phyloP scores from a whole-genome alignment of 768 basidiomycete genomes.

The Gymnopilus dilepis region DNA sequence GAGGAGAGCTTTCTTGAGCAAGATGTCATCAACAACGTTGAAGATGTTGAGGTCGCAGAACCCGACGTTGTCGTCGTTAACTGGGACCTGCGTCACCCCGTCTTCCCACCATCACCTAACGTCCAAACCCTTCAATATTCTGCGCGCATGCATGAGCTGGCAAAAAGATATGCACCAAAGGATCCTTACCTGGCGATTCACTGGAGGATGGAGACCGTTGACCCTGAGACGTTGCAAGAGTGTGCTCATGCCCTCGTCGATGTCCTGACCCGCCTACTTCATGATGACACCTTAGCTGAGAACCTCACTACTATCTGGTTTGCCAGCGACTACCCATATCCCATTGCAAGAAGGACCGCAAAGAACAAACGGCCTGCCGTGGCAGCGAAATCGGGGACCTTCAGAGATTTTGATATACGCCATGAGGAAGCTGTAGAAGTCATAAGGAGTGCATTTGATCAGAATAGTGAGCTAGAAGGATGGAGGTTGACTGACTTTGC shows the following conservation, averaged over 20 bases:
- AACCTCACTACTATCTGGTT: slow-evolving; percentile 55
- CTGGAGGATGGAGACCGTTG: slow-evolving; percentile 62
- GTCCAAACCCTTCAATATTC: slow-evolving; percentile 48
- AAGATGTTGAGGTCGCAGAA: slow-evolving; percentile 9
- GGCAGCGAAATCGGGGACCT: slow-evolving; percentile 48
- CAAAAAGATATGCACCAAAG: slow-evolving; percentile 38
- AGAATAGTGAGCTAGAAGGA: slow-evolving; percentile 41
- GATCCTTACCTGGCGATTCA: slow-evolving; percentile 55
- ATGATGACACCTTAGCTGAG: slow-evolving; percentile 26
- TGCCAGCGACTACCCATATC: slow-evolving; percentile 57
- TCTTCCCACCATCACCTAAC: slow-evolving; percentile 37
- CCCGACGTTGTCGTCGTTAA: slow-evolving; percentile 55
- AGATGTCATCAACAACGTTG: not conserved
- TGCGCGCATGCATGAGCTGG: slow-evolving; percentile 44
- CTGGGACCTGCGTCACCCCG: slow-evolving; percentile 55
- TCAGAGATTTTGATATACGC: slow-evolving; percentile 43
- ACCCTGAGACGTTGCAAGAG: slow-evolving; percentile 42
- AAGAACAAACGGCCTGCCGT: slow-evolving; percentile 15
- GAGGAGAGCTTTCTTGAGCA: not conserved
- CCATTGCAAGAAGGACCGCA: slow-evolving; percentile 22
- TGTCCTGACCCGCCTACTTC: slow-evolving; percentile 40
- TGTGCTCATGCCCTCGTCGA: slow-evolving; percentile 58
- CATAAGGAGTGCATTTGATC: slow-evolving; percentile 48
- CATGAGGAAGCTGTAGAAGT: slow-evolving; percentile 52
- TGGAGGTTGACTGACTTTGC: slow-evolving; percentile 51